These are phyloP conservation scores for Teratosphaeria epicoccoides DNA, from an alignment of 2,329 filamentous ascomycete genomes.

Conservation along the genomic window DNA sequence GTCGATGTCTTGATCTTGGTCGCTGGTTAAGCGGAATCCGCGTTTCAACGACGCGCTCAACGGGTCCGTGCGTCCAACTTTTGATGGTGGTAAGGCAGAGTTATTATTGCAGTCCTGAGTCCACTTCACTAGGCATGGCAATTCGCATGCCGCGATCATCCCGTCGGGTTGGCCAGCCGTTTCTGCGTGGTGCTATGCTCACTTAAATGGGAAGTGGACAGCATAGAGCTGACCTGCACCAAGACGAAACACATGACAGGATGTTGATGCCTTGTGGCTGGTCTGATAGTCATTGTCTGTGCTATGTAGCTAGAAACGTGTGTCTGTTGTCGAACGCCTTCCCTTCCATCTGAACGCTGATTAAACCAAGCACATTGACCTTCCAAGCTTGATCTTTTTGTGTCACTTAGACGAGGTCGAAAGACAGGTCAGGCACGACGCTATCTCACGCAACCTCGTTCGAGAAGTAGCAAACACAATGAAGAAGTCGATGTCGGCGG, in stretches of 20 bases:
- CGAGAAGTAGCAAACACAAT: not conserved
- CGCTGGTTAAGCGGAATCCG: not conserved
- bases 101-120: too few species aligned
- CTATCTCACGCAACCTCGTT: not conserved
- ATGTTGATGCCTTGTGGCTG: not conserved
- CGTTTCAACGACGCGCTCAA: not conserved
- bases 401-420: not conserved
- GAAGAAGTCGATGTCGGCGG: too few species aligned
- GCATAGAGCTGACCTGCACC: not conserved
- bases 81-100: not conserved
- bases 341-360: not conserved
- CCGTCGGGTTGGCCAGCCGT: not conserved
- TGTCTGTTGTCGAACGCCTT: not conserved
- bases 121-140: too few species aligned
- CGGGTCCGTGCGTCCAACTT: not conserved
- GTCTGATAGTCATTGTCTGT: not conserved
- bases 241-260: too few species aligned
- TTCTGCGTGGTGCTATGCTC: not conserved
- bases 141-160: too few species aligned
- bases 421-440: not conserved
- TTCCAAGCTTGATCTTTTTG: not conserved
- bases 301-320: not conserved
- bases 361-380: not conserved
- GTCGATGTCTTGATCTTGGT: not conserved
- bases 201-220: not conserved